Conservation (phyloP, 176 grass and related monocot species). For the Triticum monococcum region DNA sequence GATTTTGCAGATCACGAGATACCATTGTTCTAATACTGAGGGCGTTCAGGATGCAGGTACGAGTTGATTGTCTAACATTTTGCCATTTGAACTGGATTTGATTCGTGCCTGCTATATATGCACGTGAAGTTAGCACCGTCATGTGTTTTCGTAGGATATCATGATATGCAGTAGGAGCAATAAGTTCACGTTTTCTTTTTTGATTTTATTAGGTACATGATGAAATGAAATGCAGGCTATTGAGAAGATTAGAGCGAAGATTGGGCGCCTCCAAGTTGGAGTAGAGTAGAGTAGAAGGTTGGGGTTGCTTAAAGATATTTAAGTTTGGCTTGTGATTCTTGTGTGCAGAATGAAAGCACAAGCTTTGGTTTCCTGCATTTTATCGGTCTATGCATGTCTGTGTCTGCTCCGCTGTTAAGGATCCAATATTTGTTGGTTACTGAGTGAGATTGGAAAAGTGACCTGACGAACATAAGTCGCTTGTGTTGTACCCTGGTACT, state of each 20-base stretch:
- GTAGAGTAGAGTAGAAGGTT: no score
- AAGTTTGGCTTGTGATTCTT: no score
- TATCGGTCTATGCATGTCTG: no score
- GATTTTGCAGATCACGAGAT: conserved; percentile 62
- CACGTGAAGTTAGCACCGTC: not conserved
- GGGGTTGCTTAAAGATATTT: no score
- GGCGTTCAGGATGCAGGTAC: conserved; percentile 73
- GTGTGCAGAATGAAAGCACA: no score
- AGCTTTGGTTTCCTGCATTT: no score
- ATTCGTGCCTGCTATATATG: not conserved
- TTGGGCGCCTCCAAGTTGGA: not conserved
- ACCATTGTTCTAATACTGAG: conserved; percentile 80
- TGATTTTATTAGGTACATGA: not conserved
- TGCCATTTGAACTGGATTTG: not conserved
- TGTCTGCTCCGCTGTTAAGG: no score
- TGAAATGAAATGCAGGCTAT: conserved; percentile 47
- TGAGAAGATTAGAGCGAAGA: conserved; percentile 71
- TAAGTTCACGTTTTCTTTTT: not conserved
- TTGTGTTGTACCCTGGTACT: no score
- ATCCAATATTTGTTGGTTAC: no score
- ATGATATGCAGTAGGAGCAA: not conserved
- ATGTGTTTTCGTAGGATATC: not conserved
- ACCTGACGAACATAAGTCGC: no score
- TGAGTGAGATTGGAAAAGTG: no score
- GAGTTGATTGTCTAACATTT: not conserved